Evolutionary conservation across 2,329 filamentous ascomycete species (phyloP).

Genomic region (Colletotrichum falcatum): DNA sequence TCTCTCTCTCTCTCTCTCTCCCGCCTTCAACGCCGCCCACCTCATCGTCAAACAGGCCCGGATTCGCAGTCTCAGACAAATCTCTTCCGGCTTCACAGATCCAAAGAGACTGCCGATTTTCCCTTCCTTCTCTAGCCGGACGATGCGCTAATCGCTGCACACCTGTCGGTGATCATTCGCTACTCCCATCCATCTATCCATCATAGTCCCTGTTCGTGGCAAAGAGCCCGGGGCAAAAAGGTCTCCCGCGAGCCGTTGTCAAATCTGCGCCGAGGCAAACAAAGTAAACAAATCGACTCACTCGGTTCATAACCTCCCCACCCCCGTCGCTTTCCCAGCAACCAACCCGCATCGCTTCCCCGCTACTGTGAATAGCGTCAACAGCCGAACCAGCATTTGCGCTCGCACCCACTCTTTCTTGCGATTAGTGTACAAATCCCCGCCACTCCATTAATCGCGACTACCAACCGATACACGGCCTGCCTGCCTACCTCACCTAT

Average conservation of each 20-base stretch:
- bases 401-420: conserved; percentile 32
- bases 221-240: background rate
- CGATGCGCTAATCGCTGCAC: conserved; percentile 33
- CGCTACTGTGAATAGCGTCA: conserved; percentile 38
- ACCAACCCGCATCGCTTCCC: conserved; percentile 17
- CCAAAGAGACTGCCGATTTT: conserved; percentile 33
- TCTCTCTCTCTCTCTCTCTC: background rate
- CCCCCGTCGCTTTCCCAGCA: background rate
- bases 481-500: too few relatives aligned
- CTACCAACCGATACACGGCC: too few relatives aligned
- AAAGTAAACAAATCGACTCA: conserved; percentile 31
- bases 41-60: background rate
- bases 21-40: background rate
- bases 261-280: background rate
- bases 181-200: background rate
- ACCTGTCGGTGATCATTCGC: conserved; percentile 33
- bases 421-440: background rate
- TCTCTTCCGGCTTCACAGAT: conserved; percentile 17
- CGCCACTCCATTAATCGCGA: background rate
- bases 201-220: background rate
- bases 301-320: background rate
- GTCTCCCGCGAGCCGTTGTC: background rate
- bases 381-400: conserved; percentile 27
- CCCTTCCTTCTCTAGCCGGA: conserved; percentile 13
- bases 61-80: conserved; percentile 35